Base-by-base conservation (phyloP, 257 asterid species). In the Capsicum baccatum region DNA sequence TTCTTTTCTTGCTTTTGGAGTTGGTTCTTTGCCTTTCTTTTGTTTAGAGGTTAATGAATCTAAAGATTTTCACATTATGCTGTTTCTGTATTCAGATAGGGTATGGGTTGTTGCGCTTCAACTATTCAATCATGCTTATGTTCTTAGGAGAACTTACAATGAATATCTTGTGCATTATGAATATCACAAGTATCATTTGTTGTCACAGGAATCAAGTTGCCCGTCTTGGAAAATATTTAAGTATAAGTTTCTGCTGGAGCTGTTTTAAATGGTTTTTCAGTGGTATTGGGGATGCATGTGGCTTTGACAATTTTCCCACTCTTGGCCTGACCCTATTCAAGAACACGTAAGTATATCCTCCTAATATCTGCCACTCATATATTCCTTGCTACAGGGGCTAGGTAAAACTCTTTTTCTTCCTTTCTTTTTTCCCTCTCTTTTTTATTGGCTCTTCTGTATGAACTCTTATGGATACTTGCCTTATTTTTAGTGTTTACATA, bases 211-310 rank as follows among this genome's bases (percentile, higher is more conserved):
- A 94, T 86, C 98, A 96, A 93, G 98, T 96, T 69, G 88, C 92
- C 66, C 87, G 90, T 85, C 95, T 96, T 67, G 99, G 99, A 80
- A 96, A 96, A 87, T 96, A 94, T 85, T 87, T 96, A 87, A 94
- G 99, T 91, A 92, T 96, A 83, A 93, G 98, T 89, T 96, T 96
- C 90, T 82, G 74, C 89, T 96, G 97, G 97, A 96, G 99, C 90
- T 92, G 89, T 91, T 96, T 96, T 87, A 96, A 96, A 90, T 96
- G 99, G 99, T 96, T 96, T 92, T 96, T 96, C 86, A 94, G 98
- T 76, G 99, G 99, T 44, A 79, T 94, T 83, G 98, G 99, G 48
- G 99, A 92, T 91, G 88, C 98, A 66, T 96, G 99, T 80, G 98
- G 98, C 66, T 96, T 96, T 89, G 99, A 94, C 89, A 92, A 96